A percentile compares a stretch with the other conserved stretches of the same genome.
Evolutionary conservation across 2,329 filamentous ascomycete species (phyloP).

Genomic region (Chaetomiaceae sp.): DNA sequence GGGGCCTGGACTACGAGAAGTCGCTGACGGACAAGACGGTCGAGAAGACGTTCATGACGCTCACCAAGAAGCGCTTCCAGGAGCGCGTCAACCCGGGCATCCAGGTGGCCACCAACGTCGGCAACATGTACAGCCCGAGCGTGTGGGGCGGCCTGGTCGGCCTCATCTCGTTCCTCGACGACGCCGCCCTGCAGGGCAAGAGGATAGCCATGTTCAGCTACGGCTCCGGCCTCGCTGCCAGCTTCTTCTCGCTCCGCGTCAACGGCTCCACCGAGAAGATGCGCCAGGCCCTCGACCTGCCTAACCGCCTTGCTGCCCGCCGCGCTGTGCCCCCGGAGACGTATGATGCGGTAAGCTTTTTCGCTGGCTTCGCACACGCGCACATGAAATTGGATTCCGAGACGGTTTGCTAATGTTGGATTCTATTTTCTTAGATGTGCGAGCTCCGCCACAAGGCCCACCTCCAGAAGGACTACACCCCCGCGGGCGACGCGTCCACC

Average conservation of each 20-base stretch:
- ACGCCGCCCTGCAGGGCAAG: conserved; percentile 62
- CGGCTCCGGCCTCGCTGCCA: conserved; percentile 66
- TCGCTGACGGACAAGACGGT: conserved; percentile 75
- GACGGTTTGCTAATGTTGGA: too few species aligned
- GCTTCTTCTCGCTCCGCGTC: conserved; percentile 68
- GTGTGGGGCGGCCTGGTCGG: conserved; percentile 72
- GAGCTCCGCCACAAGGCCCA: conserved; percentile 76
- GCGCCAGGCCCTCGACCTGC: conserved; percentile 61
- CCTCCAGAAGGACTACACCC: conserved; percentile 71
- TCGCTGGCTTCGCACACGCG: too few species aligned
- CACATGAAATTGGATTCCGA: too few species aligned
- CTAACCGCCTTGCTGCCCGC: conserved; percentile 60
- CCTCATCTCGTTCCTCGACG: conserved; percentile 58
- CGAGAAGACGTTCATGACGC: conserved; percentile 79
- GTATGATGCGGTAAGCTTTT: conserved; percentile 62
- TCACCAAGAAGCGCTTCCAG: conserved; percentile 78
- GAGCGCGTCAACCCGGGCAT: conserved; percentile 69
- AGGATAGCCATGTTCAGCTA: conserved; percentile 73
- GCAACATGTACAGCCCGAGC: conserved; percentile 63
- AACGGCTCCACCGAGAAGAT: conserved; percentile 64
- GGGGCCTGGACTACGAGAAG: conserved; percentile 71
- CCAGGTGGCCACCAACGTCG: conserved; percentile 70
- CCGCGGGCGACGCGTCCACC: conserved; percentile 60
- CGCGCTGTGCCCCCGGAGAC: conserved; percentile 61
- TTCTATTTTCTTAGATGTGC: conserved; percentile 51